A percentile compares a stretch with the other conserved stretches of the same genome.
Conservation (phyloP, 805 yeast species). For the Teunomyces pallodes region DNA sequence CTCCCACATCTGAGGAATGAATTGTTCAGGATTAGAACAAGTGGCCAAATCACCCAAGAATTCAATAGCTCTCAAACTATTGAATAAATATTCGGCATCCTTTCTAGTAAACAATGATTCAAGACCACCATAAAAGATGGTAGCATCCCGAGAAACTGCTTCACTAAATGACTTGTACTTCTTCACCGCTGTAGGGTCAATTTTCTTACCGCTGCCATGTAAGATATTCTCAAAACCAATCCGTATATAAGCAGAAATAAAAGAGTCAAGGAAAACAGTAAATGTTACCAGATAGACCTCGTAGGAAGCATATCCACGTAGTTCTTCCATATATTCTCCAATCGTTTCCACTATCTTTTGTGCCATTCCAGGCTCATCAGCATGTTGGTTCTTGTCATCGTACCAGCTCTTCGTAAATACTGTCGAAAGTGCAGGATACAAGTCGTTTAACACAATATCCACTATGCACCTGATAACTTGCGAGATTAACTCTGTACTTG, state of each 20-base stretch:
- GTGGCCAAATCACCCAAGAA: slow-evolving; percentile 38
- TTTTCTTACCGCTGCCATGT: slow-evolving; percentile 41
- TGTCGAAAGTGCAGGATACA: slow-evolving; percentile 56
- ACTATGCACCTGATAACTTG: slow-evolving; percentile 68
- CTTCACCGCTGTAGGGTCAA: slow-evolving; percentile 37
- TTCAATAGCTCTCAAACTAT: slow-evolving; percentile 41
- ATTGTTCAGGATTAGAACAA: slow-evolving; percentile 32
- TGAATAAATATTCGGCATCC: slow-evolving; percentile 37
- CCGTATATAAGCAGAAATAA: slow-evolving; percentile 36
- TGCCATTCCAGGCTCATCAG: slow-evolving; percentile 44
- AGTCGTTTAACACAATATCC: slow-evolving; percentile 69
- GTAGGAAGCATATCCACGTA: slow-evolving; percentile 45
- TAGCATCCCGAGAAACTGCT: slow-evolving; percentile 37
- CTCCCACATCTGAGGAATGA: slow-evolving; percentile 51
- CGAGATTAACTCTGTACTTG: slow-evolving; percentile 76
- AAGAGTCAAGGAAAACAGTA: slow-evolving; percentile 35
- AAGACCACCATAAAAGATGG: slow-evolving; percentile 35
- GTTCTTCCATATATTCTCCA: slow-evolving; percentile 70
- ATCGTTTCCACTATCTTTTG: slow-evolving; percentile 68
- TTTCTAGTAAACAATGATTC: slow-evolving; percentile 39
- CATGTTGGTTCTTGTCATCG: slow-evolving; percentile 38
- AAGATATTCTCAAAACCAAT: slow-evolving; percentile 41
- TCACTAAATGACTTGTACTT: slow-evolving; percentile 37
- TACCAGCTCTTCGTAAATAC: slow-evolving; percentile 75
- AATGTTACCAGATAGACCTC: slow-evolving; percentile 41